Conservation (phyloP, 1,284 basidiomycete genomes). For the Erythrobasidium hasegawianum region DNA sequence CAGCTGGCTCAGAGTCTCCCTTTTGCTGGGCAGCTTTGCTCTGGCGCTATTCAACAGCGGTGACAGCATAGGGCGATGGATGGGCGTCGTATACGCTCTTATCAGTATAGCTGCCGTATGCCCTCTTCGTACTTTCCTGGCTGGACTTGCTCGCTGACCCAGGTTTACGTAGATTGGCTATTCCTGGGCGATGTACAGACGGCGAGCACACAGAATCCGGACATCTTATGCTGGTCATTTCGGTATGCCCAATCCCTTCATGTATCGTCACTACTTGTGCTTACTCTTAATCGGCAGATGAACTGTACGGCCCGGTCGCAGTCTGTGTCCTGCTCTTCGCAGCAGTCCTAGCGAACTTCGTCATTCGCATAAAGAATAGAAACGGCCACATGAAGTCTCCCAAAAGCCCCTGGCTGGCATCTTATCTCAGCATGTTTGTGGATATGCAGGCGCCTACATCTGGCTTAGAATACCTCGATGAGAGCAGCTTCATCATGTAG, state of each 20-base stretch:
- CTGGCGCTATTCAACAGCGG: constrained; percentile 79
- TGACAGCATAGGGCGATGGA: constrained; percentile 67
- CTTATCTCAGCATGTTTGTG: constrained; percentile 28
- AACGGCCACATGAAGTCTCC: constrained; percentile 31
- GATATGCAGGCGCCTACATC: constrained; percentile 15
- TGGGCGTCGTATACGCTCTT: constrained; percentile 78
- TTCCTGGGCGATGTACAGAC: constrained; percentile 81
- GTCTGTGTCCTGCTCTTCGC: constrained; percentile 75
- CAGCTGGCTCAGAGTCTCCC: constrained; percentile 54
- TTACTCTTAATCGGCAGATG: constrained; percentile 55
- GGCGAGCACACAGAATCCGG: constrained; percentile 84
- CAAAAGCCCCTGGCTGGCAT: constrained; percentile 32
- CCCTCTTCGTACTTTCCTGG: background rate
- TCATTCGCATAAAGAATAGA: constrained; percentile 57
- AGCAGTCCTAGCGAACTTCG: constrained; percentile 79
- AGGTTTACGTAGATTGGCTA: constrained; percentile 56
- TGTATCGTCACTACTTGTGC: too few species aligned
- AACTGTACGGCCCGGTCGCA: constrained; percentile 70
- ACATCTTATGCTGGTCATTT: constrained; percentile 86
- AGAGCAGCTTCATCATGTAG: too few species aligned
- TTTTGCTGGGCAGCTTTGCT: constrained; percentile 79
- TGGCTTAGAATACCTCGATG: too few species aligned
- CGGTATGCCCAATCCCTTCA: constrained; percentile 56
- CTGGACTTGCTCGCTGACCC: background rate
- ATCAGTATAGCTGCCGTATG: constrained; percentile 53